Percentiles rank a stretch among this genome's conserved stretches.
phyloP scores from a whole-genome alignment of 129 eudicot genomes.

The carrot (Daucus carota) region DH1_v3.0 NC_030386.2:14327001-14327500 shows the following conservation, averaged over 20 bases:
- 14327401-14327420: slow-evolving; percentile 49
- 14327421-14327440: slow-evolving; percentile 46
- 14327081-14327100: slow-evolving; percentile 84
- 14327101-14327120: slow-evolving; percentile 53
- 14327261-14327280: background rate
- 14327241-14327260: background rate
- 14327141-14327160: slow-evolving; percentile 11
- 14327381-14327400: slow-evolving; percentile 61
- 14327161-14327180: slow-evolving; percentile 16
- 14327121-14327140: slow-evolving; percentile 15
- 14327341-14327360: slow-evolving; percentile 24
- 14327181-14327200: slow-evolving; percentile 32
- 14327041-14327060: background rate
- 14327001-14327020: background rate
- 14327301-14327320: slow-evolving; percentile 69
- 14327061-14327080: slow-evolving; percentile 39
- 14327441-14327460: slow-evolving; percentile 19
- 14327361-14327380: slow-evolving; percentile 42
- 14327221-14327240: background rate
- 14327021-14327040: background rate
- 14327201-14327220: slow-evolving; percentile 27
- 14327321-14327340: slow-evolving; percentile 66
- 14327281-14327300: background rate
- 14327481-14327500: background rate
- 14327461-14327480: background rate